phyloP scores from a whole-genome alignment of 2,329 filamentous ascomycete genomes.

The Phyllosticta citrichinensis region DNA sequence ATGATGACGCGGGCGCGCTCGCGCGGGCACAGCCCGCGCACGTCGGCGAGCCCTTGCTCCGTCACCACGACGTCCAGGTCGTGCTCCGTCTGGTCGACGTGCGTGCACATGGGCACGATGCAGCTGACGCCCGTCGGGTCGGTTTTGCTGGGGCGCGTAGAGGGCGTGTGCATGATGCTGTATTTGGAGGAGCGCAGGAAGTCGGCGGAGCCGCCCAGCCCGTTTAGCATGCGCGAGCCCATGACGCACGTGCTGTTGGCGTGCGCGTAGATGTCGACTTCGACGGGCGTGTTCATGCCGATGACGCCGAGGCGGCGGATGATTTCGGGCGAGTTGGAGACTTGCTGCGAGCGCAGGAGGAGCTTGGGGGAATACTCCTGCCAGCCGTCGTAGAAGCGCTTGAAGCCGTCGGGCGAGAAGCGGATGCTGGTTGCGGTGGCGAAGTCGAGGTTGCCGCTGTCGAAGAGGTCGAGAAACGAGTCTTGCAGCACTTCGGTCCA shows the following conservation, averaged over 20 bases:
- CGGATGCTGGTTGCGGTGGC: constrained; percentile 83
- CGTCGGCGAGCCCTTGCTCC: constrained; percentile 70
- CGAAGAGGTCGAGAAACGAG: constrained; percentile 86
- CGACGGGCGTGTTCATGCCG: constrained; percentile 90
- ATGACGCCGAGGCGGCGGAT: constrained; percentile 80
- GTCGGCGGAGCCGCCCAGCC: constrained; percentile 70
- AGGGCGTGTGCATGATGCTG: constrained; percentile 89
- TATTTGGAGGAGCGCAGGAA: constrained; percentile 74
- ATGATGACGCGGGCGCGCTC: constrained; percentile 81
- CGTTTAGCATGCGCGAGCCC: constrained; percentile 80
- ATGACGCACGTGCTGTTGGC: constrained; percentile 86
- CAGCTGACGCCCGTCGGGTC: constrained; percentile 74
- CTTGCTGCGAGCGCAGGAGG: constrained; percentile 75
- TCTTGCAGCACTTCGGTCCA: constrained; percentile 94
- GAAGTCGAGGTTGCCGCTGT: constrained; percentile 78
- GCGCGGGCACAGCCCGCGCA: constrained; percentile 67
- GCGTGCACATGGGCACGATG: constrained; percentile 90
- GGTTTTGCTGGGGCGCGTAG: constrained; percentile 67
- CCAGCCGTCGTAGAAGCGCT: constrained; percentile 83
- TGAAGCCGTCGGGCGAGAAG: constrained; percentile 84
- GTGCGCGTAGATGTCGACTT: constrained; percentile 91
- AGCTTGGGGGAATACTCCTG: constrained; percentile 71
- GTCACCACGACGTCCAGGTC: constrained; percentile 85
- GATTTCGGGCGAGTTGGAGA: constrained; percentile 84
- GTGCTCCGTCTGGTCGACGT: constrained; percentile 88